phyloP scores from a whole-genome alignment of 1,139 yeast species.

The Hyphopichia wangnamkhiaoensis region DNA sequence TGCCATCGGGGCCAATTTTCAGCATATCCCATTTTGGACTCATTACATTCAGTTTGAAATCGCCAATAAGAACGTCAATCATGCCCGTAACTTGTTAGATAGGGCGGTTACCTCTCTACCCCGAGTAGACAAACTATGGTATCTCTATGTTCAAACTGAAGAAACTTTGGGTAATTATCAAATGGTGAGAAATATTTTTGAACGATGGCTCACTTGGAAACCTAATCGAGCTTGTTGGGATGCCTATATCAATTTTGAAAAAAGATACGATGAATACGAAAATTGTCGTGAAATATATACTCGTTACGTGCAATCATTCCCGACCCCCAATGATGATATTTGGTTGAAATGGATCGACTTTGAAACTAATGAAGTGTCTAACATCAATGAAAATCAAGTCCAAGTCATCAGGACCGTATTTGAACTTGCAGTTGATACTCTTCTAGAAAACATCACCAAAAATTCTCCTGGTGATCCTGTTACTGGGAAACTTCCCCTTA shows the following conservation, averaged over 20 bases:
- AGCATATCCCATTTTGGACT: conserved; percentile 82
- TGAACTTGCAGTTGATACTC: conserved; percentile 63
- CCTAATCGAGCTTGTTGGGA: conserved; percentile 71
- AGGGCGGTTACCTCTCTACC: conserved; percentile 78
- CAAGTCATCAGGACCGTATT: conserved; percentile 61
- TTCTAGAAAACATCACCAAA: conserved; percentile 23
- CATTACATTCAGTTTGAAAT: conserved; percentile 80
- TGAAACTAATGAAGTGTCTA: conserved; percentile 23
- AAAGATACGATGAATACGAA: conserved; percentile 59
- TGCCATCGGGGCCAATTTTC: conserved; percentile 74
- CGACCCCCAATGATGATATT: conserved; percentile 48
- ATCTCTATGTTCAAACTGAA: conserved; percentile 75
- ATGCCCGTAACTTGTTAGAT: conserved; percentile 83
- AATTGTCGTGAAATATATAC: conserved; percentile 60
- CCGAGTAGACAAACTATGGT: conserved; percentile 84
- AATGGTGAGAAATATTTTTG: conserved; percentile 67
- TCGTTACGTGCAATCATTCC: conserved; percentile 48
- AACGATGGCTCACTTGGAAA: conserved; percentile 80
- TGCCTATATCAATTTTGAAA: conserved; percentile 72
- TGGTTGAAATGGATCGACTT: conserved; percentile 59
- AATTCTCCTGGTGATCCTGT: conserved; percentile 19
- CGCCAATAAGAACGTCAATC: conserved; percentile 71
- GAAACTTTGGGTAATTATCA: conserved; percentile 69
- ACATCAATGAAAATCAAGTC: conserved; percentile 11
- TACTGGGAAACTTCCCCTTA: conserved; percentile 21